A percentile compares a stretch with the other conserved stretches of the same genome.
Evolutionary conservation across 1,284 basidiomycete species (phyloP).

Genomic region (Chondrostereum purpureum): DNA sequence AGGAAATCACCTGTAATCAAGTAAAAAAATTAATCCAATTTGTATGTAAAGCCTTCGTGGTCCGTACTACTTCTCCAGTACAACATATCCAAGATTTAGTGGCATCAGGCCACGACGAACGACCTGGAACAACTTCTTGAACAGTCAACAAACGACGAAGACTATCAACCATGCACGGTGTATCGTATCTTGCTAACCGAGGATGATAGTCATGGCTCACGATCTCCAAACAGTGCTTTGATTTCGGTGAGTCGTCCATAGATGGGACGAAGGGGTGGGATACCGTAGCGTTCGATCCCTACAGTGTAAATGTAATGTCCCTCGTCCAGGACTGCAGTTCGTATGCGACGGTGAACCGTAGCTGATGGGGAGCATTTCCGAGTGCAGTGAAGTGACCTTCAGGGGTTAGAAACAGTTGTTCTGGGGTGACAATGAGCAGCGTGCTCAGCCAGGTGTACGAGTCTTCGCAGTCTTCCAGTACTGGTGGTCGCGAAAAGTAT

Average conservation of each 20-base stretch:
- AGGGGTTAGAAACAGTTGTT: slow-evolving; percentile 1
- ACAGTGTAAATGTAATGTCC: slow-evolving; percentile 17
- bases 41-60: no score
- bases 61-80: no score
- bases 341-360: neutral
- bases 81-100: no score
- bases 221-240: neutral
- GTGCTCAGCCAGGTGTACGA: neutral
- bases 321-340: slow-evolving; percentile 11
- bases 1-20: no score
- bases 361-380: neutral
- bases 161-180: no score
- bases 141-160: no score
- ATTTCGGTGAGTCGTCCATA: slow-evolving; percentile 6
- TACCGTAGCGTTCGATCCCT: slow-evolving; percentile 18
- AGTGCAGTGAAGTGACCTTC: neutral
- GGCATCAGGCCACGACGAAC: no score
- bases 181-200: no score
- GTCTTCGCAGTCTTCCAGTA: neutral
- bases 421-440: neutral
- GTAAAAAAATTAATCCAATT: no score
- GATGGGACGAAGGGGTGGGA: slow-evolving; percentile 20
- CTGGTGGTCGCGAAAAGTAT: neutral
- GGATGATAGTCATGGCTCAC: slow-evolving; percentile 14
- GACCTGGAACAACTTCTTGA: no score